Base-by-base conservation (phyloP, 345 rosid genomes). In the Citropsis articulata region DNA sequence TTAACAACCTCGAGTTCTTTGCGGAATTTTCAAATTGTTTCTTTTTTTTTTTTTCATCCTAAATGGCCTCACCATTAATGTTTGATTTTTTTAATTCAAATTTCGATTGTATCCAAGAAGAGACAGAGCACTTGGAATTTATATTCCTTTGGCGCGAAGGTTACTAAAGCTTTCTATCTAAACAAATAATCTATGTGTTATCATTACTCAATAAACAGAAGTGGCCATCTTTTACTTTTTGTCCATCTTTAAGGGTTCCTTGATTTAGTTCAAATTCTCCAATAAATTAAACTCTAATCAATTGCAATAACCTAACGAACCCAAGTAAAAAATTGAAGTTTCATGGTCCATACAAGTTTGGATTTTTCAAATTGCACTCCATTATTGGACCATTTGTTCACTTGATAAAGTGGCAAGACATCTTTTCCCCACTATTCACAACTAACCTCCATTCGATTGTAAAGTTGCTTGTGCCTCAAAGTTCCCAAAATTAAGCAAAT, bases 401-500 rank as follows among this genome's bases (percentile, higher is more conserved):
- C 69, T 48, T 62, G 57, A 27, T 36, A 4, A 18, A 27, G 22
- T 22, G 22, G n/a, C n/a, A 80, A 62, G 16, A 38, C 8, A 28
- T 22, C 40, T 56, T 53, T 28, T 36, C 19, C 66, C 5, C 59
- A 74, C 33, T 57, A 53, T 35, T 59, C 77, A 9, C 69, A 75
- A 73, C 73, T 40, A 78, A 66, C 77, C 69, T 63, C 76, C 48
- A 40, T n/a, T 72, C 25, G 53, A 62, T 75, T 63, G 53, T 60
- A 21, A 66, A 72, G 76, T 85, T 75, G 80, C 81, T 83, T 80
- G 9, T 42, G 61, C 45, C 62, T 72, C 55, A 76, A 71, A 74
- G 78, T 53, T 78, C 69, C 78, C 65, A 42, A 56, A 68, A 59
- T 69, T 27, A 81, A 78, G 85, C 81, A 80, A 79, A 82, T 82